Evolutionary conservation across 306 rosid species (phyloP).

Genomic region (Alnus glutinosa): DNA sequence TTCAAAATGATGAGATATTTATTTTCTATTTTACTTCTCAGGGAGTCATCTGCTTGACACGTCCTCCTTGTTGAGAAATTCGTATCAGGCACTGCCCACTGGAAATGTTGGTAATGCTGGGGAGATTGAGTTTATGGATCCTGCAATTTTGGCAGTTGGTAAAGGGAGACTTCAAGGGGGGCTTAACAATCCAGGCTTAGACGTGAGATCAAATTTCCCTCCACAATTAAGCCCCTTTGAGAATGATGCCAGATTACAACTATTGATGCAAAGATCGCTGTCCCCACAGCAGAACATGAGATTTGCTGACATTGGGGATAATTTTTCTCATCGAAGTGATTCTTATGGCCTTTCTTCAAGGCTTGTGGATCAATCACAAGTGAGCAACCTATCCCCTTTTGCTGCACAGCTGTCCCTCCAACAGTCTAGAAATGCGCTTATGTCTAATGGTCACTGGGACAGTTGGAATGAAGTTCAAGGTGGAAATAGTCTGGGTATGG

Average conservation of each 20-base stretch:
- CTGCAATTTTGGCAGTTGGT: slow-evolving; percentile 92
- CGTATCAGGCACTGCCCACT: slow-evolving; percentile 53
- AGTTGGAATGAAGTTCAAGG: slow-evolving; percentile 77
- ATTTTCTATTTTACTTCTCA: slow-evolving; percentile 28
- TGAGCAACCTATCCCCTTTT: slow-evolving; percentile 57
- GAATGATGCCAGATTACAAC: slow-evolving; percentile 75
- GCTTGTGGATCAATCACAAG: slow-evolving; percentile 68
- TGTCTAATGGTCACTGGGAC: slow-evolving; percentile 82
- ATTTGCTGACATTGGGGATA: slow-evolving; percentile 59
- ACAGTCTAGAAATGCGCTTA: slow-evolving; percentile 62
- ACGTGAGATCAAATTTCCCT: slow-evolving; percentile 60
- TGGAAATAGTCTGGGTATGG: slow-evolving; percentile 56
- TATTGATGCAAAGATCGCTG: slow-evolving; percentile 80
- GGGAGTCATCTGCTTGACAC: slow-evolving; percentile 63
- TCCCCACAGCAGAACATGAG: slow-evolving; percentile 68
- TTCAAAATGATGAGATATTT: background rate
- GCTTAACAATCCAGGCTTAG: slow-evolving; percentile 51
- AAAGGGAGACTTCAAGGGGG: slow-evolving; percentile 77
- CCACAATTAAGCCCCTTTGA: slow-evolving; percentile 61
- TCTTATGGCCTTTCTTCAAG: slow-evolving; percentile 77
- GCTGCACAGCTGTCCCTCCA: slow-evolving; percentile 77
- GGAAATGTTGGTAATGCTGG: slow-evolving; percentile 54
- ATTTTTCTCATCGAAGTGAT: slow-evolving; percentile 61
- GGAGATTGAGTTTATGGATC: slow-evolving; percentile 88
- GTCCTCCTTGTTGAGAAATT: slow-evolving; percentile 59